phyloP scores from a whole-genome alignment of 768 basidiomycete species.

The Tulasnella sp. region DNA sequence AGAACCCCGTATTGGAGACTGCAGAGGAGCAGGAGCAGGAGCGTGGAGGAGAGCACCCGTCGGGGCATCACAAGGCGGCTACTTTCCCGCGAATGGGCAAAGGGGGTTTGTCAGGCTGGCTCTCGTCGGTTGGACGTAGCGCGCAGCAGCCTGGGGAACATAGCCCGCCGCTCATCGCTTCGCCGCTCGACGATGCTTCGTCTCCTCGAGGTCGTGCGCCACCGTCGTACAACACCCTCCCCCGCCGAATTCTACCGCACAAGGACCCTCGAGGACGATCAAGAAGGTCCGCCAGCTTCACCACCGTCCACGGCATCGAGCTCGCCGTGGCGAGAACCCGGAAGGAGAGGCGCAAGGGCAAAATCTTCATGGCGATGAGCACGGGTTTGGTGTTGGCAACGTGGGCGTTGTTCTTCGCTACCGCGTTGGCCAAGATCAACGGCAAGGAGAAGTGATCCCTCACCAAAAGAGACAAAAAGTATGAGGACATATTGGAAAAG shows the following conservation, averaged over 20 bases:
- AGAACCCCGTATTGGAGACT: neutral
- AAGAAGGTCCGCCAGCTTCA: neutral
- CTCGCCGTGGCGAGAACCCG: neutral
- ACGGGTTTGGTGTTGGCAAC: slow-evolving; percentile 46
- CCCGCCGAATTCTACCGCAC: neutral
- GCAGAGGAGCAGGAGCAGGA: neutral
- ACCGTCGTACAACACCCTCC: neutral
- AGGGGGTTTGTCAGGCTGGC: neutral
- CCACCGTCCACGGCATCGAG: neutral
- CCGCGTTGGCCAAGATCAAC: slow-evolving; percentile 31
- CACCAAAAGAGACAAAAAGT: no score
- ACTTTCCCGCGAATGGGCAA: neutral
- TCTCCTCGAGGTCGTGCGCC: neutral
- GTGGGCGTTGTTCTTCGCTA: slow-evolving; percentile 62
- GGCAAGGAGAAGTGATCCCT: slow-evolving; percentile 13
- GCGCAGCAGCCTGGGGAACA: neutral
- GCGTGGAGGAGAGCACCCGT: neutral
- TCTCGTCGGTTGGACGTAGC: neutral
- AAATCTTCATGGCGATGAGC: slow-evolving; percentile 46
- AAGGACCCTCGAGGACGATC: neutral
- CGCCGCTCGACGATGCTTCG: neutral
- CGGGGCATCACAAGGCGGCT: neutral
- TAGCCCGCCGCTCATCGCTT: neutral
- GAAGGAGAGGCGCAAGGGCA: slow-evolving; percentile 47
- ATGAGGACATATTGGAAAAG: neutral